Evolutionary conservation across 352 stramenopile genomes (phyloP).

Genomic region (Pythium periplocum): DNA sequence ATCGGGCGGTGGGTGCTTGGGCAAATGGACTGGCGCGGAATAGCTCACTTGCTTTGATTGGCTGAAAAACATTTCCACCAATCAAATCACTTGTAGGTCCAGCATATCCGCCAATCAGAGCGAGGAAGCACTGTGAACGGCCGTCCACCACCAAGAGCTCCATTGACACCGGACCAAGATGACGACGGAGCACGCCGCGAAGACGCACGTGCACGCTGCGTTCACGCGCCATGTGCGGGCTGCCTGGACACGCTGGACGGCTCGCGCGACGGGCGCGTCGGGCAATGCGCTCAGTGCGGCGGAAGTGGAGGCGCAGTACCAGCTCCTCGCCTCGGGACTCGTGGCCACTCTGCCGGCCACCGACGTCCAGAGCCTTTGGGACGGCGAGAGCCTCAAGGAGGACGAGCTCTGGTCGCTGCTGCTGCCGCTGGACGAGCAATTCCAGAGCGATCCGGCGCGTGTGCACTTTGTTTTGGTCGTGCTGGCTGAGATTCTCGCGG

Average conservation of each 20-base stretch:
- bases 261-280: not conserved
- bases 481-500: slow-evolving; percentile 13
- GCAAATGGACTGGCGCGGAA: too few relatives aligned
- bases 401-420: slow-evolving; percentile 27
- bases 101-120: too few relatives aligned
- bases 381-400: slow-evolving; percentile 8
- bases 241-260: slow-evolving; percentile 19
- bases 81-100: too few relatives aligned
- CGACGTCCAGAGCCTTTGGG: slow-evolving; percentile 13
- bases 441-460: slow-evolving; percentile 11
- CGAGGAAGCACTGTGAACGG: too few relatives aligned
- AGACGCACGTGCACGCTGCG: slow-evolving; percentile 7
- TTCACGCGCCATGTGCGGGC: slow-evolving; percentile 20
- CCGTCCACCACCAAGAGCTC: too few relatives aligned
- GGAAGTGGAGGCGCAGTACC: slow-evolving; percentile 45
- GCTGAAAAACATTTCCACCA: too few relatives aligned
- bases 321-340: slow-evolving; percentile 21
- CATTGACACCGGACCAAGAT: too few relatives aligned
- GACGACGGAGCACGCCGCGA: not conserved
- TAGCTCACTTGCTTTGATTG: too few relatives aligned
- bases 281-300: not conserved
- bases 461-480: slow-evolving; percentile 36
- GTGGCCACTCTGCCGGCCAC: slow-evolving; percentile 14
- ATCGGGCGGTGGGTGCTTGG: too few relatives aligned
- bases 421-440: slow-evolving; percentile 23